A percentile compares a stretch with the other conserved stretches of the same genome.
Evolutionary conservation across 192 early-diverging fungal species (phyloP).

Genomic region (Diversispora epigaea): DNA sequence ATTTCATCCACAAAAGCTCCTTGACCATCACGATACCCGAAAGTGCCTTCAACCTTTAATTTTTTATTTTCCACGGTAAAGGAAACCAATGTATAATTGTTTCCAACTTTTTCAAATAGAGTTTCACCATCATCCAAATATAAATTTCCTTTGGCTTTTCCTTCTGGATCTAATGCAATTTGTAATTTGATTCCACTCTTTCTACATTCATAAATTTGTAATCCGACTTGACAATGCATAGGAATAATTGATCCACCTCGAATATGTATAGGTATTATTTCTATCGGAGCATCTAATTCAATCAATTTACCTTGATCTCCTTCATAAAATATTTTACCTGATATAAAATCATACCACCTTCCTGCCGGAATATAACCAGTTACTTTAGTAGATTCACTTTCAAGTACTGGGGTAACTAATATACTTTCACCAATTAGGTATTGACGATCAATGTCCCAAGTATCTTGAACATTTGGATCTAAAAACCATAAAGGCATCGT

Average conservation of each 20-base stretch:
- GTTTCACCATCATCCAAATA: constrained; percentile 64
- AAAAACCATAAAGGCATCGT: constrained; percentile 57
- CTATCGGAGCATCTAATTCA: constrained; percentile 49
- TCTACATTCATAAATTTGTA: constrained; percentile 51
- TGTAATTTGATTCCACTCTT: constrained; percentile 48
- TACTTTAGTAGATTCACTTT: constrained; percentile 48
- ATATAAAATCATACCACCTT: constrained; percentile 64
- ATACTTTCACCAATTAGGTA: constrained; percentile 58
- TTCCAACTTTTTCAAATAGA: background rate
- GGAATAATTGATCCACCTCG: constrained; percentile 61
- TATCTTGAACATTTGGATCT: constrained; percentile 40
- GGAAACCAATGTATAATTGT: background rate
- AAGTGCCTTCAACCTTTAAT: background rate
- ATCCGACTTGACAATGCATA: constrained; percentile 42
- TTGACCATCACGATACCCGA: background rate
- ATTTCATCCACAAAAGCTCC: constrained; percentile 17
- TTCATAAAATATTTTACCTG: constrained; percentile 28
- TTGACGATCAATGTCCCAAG: constrained; percentile 55
- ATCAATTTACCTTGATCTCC: constrained; percentile 30
- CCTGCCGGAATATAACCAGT: constrained; percentile 62
- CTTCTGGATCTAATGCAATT: constrained; percentile 52
- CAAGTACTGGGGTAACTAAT: constrained; percentile 61
- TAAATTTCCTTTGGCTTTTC: constrained; percentile 50
- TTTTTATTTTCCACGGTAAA: background rate
- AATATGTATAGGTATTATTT: constrained; percentile 62